These are phyloP conservation scores for Arabis alpina DNA, from an alignment of 345 rosid species.

Conservation along the genomic window DNA sequence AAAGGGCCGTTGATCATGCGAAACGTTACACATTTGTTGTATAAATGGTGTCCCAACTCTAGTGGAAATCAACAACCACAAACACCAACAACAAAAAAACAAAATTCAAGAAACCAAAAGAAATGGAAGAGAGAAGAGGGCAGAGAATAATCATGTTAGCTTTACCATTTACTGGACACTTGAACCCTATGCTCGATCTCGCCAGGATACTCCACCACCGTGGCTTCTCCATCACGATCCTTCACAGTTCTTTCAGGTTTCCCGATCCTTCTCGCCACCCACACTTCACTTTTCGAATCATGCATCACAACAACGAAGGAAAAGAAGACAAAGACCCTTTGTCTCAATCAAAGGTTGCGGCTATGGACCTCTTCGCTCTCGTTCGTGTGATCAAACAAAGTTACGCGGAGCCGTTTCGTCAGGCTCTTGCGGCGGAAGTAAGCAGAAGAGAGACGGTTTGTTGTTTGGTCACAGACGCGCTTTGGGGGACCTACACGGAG, in stretches of 20 bases:
- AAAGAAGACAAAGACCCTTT: slow-evolving; percentile 10
- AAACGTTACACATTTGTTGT: no score
- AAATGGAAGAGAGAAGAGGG: no score
- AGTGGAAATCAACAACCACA: background rate
- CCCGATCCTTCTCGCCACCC: slow-evolving; percentile 52
- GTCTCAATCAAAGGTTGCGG: background rate
- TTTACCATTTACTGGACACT: slow-evolving; percentile 62
- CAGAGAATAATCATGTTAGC: slow-evolving; percentile 48
- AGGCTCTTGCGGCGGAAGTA: slow-evolving; percentile 47
- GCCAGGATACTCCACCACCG: slow-evolving; percentile 53
- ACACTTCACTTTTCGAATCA: slow-evolving; percentile 52
- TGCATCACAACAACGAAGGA: slow-evolving; percentile 35
- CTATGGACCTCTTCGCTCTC: slow-evolving; percentile 33
- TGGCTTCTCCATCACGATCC: slow-evolving; percentile 57
- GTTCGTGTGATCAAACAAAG: slow-evolving; percentile 39
- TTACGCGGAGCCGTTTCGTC: slow-evolving; percentile 46
- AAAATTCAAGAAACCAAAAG: no score
- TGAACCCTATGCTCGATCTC: slow-evolving; percentile 65
- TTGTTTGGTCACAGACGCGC: slow-evolving; percentile 59
- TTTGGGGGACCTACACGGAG: slow-evolving; percentile 46
- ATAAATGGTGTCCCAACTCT: no score
- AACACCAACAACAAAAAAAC: no score
- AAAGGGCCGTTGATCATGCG: no score
- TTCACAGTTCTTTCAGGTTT: slow-evolving; percentile 61
- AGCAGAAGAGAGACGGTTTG: slow-evolving; percentile 39